A percentile compares a stretch with the other conserved stretches of the same genome.
Evolutionary conservation across 1,284 basidiomycete species (phyloP).

Genomic region (Ceratobasidium papillatum): DNA sequence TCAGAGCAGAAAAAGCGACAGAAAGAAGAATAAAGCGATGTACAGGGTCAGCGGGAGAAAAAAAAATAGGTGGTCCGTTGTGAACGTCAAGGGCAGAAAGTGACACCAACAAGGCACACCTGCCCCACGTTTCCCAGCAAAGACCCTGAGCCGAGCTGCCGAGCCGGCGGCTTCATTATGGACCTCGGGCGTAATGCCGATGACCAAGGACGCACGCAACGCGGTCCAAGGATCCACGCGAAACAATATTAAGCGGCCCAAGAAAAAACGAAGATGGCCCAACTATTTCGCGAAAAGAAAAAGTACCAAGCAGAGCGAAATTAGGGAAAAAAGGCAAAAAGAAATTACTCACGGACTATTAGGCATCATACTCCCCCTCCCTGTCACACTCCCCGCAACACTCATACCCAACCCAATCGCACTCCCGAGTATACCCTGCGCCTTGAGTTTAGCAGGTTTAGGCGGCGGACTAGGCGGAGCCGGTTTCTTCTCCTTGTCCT

Average conservation of each 20-base stretch:
- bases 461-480: slow-evolving; percentile 22
- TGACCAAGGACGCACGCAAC: neutral
- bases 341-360: slow-evolving; percentile 33
- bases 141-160: neutral
- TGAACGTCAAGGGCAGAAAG: neutral
- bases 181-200: neutral
- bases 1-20: neutral
- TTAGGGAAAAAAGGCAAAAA: slow-evolving; percentile 2
- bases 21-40: neutral
- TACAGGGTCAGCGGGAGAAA: neutral
- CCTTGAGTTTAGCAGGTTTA: slow-evolving; percentile 24
- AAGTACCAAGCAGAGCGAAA: no score
- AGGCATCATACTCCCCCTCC: slow-evolving; percentile 27
- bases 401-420: slow-evolving; percentile 26
- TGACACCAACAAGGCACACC: neutral
- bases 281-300: no score
- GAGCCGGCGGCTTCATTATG: slow-evolving; percentile 3
- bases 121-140: slow-evolving; percentile 1
- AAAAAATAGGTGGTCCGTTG: neutral
- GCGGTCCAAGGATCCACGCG: neutral
- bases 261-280: neutral
- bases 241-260: no score
- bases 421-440: neutral
- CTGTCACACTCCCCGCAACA: neutral
- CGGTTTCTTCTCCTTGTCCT: neutral